Base-by-base conservation (phyloP, 306 rosid species). In the Lathyrus sativus region DNA sequence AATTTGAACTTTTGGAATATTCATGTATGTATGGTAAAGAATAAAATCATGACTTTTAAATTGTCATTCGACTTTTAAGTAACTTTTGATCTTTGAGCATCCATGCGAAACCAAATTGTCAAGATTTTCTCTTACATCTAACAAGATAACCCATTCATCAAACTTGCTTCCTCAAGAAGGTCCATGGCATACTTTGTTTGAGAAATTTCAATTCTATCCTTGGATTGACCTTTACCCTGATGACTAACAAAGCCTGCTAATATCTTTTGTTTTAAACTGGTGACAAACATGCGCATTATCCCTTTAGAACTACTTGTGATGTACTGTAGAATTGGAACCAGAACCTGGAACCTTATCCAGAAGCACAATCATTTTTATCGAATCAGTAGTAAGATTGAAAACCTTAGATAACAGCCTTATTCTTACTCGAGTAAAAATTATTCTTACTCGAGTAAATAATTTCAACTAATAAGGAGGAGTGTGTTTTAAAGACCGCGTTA, bases 1-100 rank as follows among this genome's bases (percentile, higher is more conserved):
- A 46, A 61, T 50, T 13, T 49, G 62, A 17, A 63, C 37, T 7
- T 41, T 28, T 70, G 14, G n/a, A 38, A 15, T 4, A 26, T 50
- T 38, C 64, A 10, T 41, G 13, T 41, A 38, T 24, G 63, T 46
- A 61, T 26, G 31, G 63, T 72, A 5, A 62, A 37, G 26, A 62
- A 62, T 51, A 54, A 54, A 62, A 62, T 15, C 51, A 6, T 29
- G 57, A 42, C 45, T 70, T 70, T 59, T 3, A 59, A 59, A 12
- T 59, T 2, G 37, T 56, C 24, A 41, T 43, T 0, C 42, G 35
- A 45, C 11, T 51, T 42, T 24, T 62, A 11, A 48, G n/a, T 38
- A 38, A 62, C 71, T 73, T 73, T 11, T 28, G 12, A 51, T 51
- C 56, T 33, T 33, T 44, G 9, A 73, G 15, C 54, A 50, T 71